These are phyloP conservation scores for Daldinia sp. DNA, from an alignment of 2,329 filamentous ascomycete genomes.

Conservation along the genomic window DNA sequence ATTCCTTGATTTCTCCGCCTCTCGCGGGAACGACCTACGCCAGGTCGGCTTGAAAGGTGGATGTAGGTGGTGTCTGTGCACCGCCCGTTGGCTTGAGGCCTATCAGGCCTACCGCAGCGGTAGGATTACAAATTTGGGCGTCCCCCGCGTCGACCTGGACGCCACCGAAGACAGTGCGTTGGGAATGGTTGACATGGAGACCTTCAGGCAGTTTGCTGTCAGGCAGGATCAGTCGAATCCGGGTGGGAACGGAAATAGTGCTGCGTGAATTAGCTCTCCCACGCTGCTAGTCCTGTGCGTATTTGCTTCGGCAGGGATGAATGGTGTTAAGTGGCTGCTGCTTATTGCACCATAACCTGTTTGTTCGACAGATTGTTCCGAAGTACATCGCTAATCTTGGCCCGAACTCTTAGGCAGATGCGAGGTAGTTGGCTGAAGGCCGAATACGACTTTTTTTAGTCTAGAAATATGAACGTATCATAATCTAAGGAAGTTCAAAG, in stretches of 20 bases:
- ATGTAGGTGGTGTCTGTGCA: constrained; percentile 74
- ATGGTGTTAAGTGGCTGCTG: neutral
- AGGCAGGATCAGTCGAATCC: constrained; percentile 31
- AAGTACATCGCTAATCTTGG: neutral
- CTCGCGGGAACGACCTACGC: constrained; percentile 69
- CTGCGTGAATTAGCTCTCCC: neutral
- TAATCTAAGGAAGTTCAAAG: neutral
- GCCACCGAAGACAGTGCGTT: constrained; percentile 66
- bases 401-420: neutral
- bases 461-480: neutral
- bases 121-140: constrained; percentile 49
- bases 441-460: neutral
- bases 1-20: constrained; percentile 71
- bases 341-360: neutral
- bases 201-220: constrained; percentile 62
- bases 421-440: neutral
- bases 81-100: constrained; percentile 70
- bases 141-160: constrained; percentile 59
- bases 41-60: constrained; percentile 65
- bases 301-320: neutral
- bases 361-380: neutral
- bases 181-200: constrained; percentile 60
- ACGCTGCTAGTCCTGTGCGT: neutral
- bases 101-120: constrained; percentile 64
- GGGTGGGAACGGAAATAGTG: constrained; percentile 13